Conservation (phyloP, 2,329 filamentous ascomycete genomes). For the Colletotrichum abscissum region DNA sequence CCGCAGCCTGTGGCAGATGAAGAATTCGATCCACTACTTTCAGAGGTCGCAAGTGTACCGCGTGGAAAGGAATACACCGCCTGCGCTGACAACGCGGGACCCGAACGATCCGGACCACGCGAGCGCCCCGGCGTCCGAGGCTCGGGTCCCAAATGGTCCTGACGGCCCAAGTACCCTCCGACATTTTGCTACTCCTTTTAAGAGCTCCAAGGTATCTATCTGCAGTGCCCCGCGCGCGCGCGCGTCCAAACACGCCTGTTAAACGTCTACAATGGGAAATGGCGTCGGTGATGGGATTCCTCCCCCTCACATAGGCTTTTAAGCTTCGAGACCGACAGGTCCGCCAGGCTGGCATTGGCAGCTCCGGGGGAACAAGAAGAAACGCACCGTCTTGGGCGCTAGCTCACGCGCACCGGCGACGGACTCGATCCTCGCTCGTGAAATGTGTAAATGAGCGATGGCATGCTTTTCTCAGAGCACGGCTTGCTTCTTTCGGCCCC, state of each 20-base stretch:
- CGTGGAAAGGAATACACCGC: too few relatives aligned
- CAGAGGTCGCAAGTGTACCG: not conserved
- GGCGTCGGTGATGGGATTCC: not conserved
- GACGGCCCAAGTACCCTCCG: too few relatives aligned
- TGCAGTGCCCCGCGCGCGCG: not conserved
- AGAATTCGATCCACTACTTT: not conserved
- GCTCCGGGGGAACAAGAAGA: too few relatives aligned
- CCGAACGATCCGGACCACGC: not conserved
- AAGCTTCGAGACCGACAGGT: not conserved
- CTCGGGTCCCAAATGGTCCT: too few relatives aligned
- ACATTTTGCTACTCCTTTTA: too few relatives aligned
- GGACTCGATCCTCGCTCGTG: not conserved
- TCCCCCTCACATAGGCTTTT: not conserved
- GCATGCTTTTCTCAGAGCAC: not conserved
- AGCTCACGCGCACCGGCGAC: not conserved
- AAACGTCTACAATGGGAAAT: not conserved
- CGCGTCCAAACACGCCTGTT: not conserved
- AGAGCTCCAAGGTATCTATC: not conserved
- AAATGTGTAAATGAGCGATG: not conserved
- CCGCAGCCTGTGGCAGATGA: not conserved
- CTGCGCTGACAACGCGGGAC: too few relatives aligned
- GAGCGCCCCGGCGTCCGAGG: not conserved
- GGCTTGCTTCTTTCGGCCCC: not conserved
- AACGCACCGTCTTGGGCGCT: not conserved
- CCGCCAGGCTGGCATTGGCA: not conserved